A percentile compares a stretch with the other conserved stretches of the same genome.
Evolutionary conservation across 176 grass and related monocot genomes (phyloP).

Genomic region (Miscanthus lutarioriparius): DNA sequence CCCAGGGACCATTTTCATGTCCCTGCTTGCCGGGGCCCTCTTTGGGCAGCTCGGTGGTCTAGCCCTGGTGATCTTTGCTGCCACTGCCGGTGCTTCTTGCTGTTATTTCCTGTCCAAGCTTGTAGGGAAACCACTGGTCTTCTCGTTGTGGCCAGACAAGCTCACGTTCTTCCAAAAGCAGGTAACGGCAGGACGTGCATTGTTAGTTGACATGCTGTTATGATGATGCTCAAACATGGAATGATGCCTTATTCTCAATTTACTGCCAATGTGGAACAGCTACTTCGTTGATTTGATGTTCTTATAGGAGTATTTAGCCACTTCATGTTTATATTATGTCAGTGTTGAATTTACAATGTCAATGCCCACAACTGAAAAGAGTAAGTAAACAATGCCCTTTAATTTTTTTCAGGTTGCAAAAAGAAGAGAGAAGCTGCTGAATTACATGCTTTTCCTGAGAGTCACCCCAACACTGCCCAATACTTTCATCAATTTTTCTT

Average conservation of each 20-base stretch:
- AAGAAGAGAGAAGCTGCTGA: slow-evolving; percentile 86
- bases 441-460: slow-evolving; percentile 98
- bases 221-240: background rate
- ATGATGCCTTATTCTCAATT: background rate
- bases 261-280: background rate
- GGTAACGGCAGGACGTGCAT: slow-evolving; percentile 41
- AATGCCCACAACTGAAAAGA: background rate
- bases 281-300: background rate
- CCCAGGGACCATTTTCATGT: slow-evolving; percentile 98
- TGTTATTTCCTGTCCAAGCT: slow-evolving; percentile 96
- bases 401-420: slow-evolving; percentile 67
- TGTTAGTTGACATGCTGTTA: background rate
- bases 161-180: slow-evolving; percentile 87
- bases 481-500: slow-evolving; percentile 98
- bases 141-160: slow-evolving; percentile 92
- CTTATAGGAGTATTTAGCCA: background rate
- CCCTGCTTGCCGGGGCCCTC: slow-evolving; percentile 81
- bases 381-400: slow-evolving; percentile 7
- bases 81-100: slow-evolving; percentile 89
- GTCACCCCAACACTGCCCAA: slow-evolving; percentile 93
- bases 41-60: slow-evolving; percentile 79
- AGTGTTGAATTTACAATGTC: background rate
- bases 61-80: slow-evolving; percentile 91
- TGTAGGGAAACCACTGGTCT: slow-evolving; percentile 81
- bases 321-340: background rate